Evolutionary conservation across 257 asterid species (phyloP), one percentile per base, ranked within the genome.

Genomic region (Plantago ovata): DNA sequence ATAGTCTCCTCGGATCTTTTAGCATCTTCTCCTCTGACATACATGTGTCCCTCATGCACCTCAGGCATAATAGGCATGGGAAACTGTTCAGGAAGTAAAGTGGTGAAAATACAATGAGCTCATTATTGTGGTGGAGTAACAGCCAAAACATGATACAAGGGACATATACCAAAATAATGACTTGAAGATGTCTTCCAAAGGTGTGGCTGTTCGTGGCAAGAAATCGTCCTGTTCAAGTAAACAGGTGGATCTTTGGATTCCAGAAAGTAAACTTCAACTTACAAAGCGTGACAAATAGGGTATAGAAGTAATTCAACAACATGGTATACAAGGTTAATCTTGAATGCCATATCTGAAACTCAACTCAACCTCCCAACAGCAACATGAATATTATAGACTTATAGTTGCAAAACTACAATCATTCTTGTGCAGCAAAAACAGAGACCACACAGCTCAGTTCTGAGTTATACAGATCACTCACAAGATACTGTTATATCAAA

Each of bases 141-240:
- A 16, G 53, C 19, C 47, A 36, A 49, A 57, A 33, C 14, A 33
- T 7, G n/a, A 20, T 55, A 20, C n/a, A 23, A 47, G 51, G 19
- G 32, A 38, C 40, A 42, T 69, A 67, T 76, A 89, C 96, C 95
- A 89, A 79, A 89, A 77, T 28, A 89, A 74, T 28, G 96, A 89
- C 75, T 89, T 85, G 82, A 89, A 89, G 63, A 89, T 80, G 75
- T 89, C 96, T 75, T 89, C 96, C 87, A 85, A 71, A n/a, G 96
- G 95, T 20, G 95, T 85, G 63, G 94, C 94, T 15, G 95, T 89
- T 49, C 95, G 84, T 46, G 95, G 95, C 79, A 89, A 83, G 80
- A 89, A 89, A 75, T 89, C 95, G 21, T 85, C 96, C 95, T 89
- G 79, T 59, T 65, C 65, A 73, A 72, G 28, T 41, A 76, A 63